Evolutionary conservation across 1,284 basidiomycete genomes (phyloP).

Genomic region (Abortiporus biennis): DNA sequence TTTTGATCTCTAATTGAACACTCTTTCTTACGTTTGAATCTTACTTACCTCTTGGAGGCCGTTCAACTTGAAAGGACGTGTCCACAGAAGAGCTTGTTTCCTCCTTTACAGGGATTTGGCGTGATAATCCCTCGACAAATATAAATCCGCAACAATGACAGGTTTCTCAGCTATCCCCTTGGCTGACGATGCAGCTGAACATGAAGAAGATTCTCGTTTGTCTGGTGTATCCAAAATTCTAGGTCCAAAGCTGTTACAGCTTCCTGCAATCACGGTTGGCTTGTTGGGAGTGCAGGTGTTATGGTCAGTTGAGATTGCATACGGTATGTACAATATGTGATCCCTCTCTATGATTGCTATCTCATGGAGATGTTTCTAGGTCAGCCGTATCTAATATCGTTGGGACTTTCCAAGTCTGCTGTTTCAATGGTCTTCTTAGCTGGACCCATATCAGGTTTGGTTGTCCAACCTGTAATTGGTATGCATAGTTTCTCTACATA

Average conservation of each 20-base stretch:
- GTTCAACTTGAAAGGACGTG: too few relatives aligned
- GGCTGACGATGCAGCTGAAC: conserved; percentile 27
- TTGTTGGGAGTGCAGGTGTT: conserved; percentile 80
- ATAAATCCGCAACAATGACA: conserved; percentile 41
- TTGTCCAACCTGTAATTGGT: conserved; percentile 90
- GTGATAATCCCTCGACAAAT: too few relatives aligned
- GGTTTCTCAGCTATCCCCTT: conserved; percentile 35
- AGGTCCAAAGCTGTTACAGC: conserved; percentile 55
- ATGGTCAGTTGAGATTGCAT: conserved; percentile 92
- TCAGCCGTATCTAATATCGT: conserved; percentile 88
- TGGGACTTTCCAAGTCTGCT: conserved; percentile 82
- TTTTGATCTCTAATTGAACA: too few relatives aligned
- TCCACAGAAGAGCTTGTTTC: too few relatives aligned
- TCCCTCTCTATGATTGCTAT: neutral
- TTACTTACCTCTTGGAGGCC: too few relatives aligned
- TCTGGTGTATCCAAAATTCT: conserved; percentile 48
- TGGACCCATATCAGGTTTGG: conserved; percentile 85
- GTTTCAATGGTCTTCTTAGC: conserved; percentile 94
- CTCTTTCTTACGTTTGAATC: too few relatives aligned
- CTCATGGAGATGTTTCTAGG: conserved; percentile 29
- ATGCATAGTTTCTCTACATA: conserved; percentile 7
- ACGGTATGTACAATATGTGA: conserved; percentile 43
- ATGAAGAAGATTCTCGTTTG: conserved; percentile 35
- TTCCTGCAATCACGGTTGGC: conserved; percentile 73
- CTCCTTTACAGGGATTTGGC: too few relatives aligned